Conservation (phyloP, 2,329 filamentous ascomycete species). For the Rhytidhysteron rufulum region DNA sequence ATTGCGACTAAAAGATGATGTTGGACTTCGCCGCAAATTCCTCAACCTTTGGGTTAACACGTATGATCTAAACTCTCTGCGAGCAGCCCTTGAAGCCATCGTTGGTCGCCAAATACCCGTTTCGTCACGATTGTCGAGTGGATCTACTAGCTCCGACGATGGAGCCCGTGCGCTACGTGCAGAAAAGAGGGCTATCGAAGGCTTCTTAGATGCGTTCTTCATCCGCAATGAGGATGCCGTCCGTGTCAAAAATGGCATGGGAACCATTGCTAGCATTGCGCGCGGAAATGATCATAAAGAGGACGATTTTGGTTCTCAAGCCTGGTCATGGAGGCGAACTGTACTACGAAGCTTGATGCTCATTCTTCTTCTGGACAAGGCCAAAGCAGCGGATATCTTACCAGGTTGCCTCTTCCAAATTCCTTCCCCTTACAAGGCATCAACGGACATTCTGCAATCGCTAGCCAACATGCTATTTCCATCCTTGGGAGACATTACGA, state of each 20-base stretch:
- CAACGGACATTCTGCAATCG: constrained; percentile 49
- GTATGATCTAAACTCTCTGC: constrained; percentile 51
- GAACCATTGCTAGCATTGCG: constrained; percentile 37
- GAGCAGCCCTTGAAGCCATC: constrained; percentile 55
- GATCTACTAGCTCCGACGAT: constrained; percentile 31
- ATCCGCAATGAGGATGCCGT: constrained; percentile 56
- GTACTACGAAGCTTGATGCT: constrained; percentile 58
- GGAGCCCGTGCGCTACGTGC: constrained; percentile 31
- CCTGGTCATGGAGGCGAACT: constrained; percentile 53
- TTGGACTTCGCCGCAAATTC: constrained; percentile 56
- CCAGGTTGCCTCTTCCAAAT: constrained; percentile 49
- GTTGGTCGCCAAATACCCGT: constrained; percentile 51
- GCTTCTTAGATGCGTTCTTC: constrained; percentile 55
- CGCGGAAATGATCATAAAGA: constrained; percentile 24
- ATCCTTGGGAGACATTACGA: constrained; percentile 54
- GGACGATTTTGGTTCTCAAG: constrained; percentile 40
- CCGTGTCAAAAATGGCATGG: constrained; percentile 32
- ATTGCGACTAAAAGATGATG: constrained; percentile 50
- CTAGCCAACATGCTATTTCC: constrained; percentile 54
- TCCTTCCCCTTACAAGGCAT: constrained; percentile 54
- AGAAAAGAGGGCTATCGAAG: constrained; percentile 44
- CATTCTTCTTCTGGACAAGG: constrained; percentile 56
- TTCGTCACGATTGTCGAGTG: constrained; percentile 32
- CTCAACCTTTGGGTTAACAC: constrained; percentile 55
- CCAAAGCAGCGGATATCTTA: constrained; percentile 38